Evolutionary conservation across 495 filamentous ascomycete genomes (phyloP), one percentile per base, ranked within the genome.

Genomic region (Clohesyomyces aquaticus): DNA sequence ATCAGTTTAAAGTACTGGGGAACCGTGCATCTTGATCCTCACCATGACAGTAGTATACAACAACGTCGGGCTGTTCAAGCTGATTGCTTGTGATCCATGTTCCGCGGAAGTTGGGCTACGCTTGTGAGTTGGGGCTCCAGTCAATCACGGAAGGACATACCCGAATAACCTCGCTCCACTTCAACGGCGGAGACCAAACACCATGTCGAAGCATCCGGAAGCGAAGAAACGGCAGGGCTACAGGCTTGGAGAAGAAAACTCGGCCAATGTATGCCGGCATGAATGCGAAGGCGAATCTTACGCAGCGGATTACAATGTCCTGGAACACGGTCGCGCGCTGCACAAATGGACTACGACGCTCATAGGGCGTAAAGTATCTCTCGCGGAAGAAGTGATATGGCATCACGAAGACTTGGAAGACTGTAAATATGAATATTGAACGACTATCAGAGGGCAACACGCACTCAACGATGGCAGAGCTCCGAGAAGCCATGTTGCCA

Each of bases 21-120:
- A n/a, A n/a, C n/a, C n/a, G n/a, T n/a, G n/a, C n/a, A n/a, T n/a
- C n/a, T 35, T 18, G n/a, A 45, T 35, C 16, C 78, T 63, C 74
- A 84, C 88, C 89, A 73, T 93, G 89, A 45, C 81, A 81, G 66
- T 91, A 91, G 68, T 88, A 91, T 9, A 91, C 71, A 9, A 89
- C 81, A 48, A 92, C 69, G 73, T 91, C 89, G 0, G 88, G 86
- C 47, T 78, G 75, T 42, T 76, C 59, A 32, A 70, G 66, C 29
- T 80, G 73, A 62, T 89, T 77, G 16, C 76, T 66, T 22, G 79
- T 78, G 28, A 89, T 76, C 85, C 85, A 90, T 4, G 91, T 63
- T 12, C 88, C 89, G 48, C 76, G 78, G 45, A 87, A 77, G 14
- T 66, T 71, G 48, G 68, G 57, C 74, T 76, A 51, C 54, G 21